Evolutionary conservation across 1,139 yeast genomes (phyloP).

Genomic region (Sugiyamaella japonica): DNA sequence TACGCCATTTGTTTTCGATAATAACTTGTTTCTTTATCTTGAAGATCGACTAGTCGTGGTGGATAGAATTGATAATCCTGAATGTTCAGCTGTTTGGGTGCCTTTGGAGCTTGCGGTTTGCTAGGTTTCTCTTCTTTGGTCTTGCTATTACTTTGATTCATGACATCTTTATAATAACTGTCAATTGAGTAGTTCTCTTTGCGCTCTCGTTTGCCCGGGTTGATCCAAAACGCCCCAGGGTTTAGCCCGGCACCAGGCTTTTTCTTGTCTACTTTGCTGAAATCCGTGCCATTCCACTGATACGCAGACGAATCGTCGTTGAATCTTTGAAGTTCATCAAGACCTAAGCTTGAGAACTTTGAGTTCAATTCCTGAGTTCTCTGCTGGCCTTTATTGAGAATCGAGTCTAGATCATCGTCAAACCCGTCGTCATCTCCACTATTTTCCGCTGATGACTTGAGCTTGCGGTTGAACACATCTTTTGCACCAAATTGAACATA

Average conservation of each 20-base stretch:
- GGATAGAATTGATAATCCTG: constrained; percentile 93
- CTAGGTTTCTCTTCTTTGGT: constrained; percentile 41
- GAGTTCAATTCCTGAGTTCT: constrained; percentile 75
- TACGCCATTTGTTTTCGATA: constrained; percentile 74
- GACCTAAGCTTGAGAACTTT: constrained; percentile 79
- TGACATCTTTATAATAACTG: constrained; percentile 79
- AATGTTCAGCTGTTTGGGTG: constrained; percentile 70
- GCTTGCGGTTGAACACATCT: constrained; percentile 59
- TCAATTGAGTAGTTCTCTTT: constrained; percentile 88
- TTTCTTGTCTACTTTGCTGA: constrained; percentile 53
- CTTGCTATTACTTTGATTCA: constrained; percentile 37
- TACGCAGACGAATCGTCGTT: constrained; percentile 88
- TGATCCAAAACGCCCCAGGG: constrained; percentile 62
- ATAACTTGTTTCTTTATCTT: constrained; percentile 76
- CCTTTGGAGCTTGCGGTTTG: constrained; percentile 45
- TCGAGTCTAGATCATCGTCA: constrained; percentile 77
- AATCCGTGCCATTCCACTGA: constrained; percentile 95
- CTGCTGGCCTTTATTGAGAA: constrained; percentile 74
- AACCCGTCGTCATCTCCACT: constrained; percentile 37
- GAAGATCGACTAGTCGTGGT: constrained; percentile 57
- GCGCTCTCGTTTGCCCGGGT: constrained; percentile 85
- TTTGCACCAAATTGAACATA: constrained; percentile 99
- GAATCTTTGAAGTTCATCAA: constrained; percentile 90
- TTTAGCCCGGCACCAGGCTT: constrained; percentile 21
- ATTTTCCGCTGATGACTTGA: constrained; percentile 26